These are phyloP conservation scores for Pseudozyma tsukubaensis DNA, from an alignment of 1,284 basidiomycete species.

Conservation along the genomic window DNA sequence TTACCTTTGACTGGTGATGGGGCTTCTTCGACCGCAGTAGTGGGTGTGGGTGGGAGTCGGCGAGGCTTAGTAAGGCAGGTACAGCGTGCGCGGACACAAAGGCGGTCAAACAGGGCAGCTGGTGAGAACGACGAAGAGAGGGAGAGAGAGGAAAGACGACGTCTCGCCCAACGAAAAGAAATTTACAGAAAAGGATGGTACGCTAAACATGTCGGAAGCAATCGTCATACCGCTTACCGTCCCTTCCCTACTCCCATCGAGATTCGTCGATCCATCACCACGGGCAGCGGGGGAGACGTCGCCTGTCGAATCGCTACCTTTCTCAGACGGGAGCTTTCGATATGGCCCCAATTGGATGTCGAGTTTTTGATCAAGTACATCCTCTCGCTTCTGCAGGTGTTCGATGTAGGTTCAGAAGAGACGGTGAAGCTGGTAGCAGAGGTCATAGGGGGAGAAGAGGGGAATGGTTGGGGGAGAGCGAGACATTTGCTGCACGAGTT, in stretches of 20 bases:
- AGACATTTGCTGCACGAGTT: conserved; percentile 64
- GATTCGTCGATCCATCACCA: conserved; percentile 13
- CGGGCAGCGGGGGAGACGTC: neutral
- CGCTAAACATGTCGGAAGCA: conserved; percentile 65
- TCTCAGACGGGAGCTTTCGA: conserved; percentile 62
- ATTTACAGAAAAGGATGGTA: conserved; percentile 59
- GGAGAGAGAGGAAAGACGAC: conserved; percentile 12
- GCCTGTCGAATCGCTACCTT: conserved; percentile 49
- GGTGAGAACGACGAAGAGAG: neutral
- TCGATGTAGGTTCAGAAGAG: conserved; percentile 55
- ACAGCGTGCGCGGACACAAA: conserved; percentile 3
- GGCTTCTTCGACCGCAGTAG: neutral
- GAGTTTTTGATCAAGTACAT: conserved; percentile 65
- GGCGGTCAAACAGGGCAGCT: neutral
- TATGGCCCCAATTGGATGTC: conserved; percentile 63
- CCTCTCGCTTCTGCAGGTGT: conserved; percentile 56
- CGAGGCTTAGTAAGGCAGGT: neutral
- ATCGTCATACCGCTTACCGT: conserved; percentile 62
- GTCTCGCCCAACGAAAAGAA: conserved; percentile 51
- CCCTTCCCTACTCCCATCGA: conserved; percentile 42
- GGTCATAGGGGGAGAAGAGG: conserved; percentile 62
- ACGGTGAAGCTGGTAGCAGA: conserved; percentile 62
- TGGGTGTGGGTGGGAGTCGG: neutral
- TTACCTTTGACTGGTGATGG: neutral
- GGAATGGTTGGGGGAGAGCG: conserved; percentile 51